These are phyloP conservation scores for Dactylellina cionopaga DNA, from an alignment of 2,329 filamentous ascomycete genomes.

Conservation along the genomic window DNA sequence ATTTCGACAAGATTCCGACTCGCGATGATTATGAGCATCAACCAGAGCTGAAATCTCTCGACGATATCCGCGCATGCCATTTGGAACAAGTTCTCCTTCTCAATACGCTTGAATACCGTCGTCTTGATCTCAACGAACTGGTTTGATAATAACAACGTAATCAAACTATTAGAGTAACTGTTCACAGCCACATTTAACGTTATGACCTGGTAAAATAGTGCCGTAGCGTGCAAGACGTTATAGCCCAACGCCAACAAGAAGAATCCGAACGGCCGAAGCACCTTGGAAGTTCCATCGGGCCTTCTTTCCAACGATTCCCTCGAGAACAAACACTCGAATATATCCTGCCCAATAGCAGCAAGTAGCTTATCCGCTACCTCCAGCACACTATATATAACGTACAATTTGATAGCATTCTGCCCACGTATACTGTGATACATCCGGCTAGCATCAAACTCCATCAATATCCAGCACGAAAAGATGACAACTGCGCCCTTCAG, in stretches of 20 bases:
- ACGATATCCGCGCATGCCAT: constrained; percentile 96
- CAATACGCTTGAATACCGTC: constrained; percentile 97
- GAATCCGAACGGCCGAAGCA: constrained; percentile 88
- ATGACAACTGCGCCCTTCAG: constrained; percentile 90
- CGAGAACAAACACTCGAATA: constrained; percentile 94
- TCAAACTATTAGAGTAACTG: constrained; percentile 93
- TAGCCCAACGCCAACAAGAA: constrained; percentile 87
- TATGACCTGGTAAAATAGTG: constrained; percentile 96
- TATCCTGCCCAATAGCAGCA: constrained; percentile 91
- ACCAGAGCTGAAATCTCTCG: constrained; percentile 95
- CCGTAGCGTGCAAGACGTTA: constrained; percentile 85
- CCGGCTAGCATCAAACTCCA: constrained; percentile 91
- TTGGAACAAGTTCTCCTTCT: constrained; percentile 97
- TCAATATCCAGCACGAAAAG: constrained; percentile 82
- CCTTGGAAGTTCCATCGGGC: constrained; percentile 86
- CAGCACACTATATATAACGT: constrained; percentile 97
- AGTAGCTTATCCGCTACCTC: constrained; percentile 90
- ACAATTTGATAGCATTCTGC: constrained; percentile 96
- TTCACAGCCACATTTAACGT: constrained; percentile 98
- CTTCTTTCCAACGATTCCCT: constrained; percentile 90
- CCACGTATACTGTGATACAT: constrained; percentile 99
- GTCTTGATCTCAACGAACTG: constrained; percentile 99
- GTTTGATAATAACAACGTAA: constrained; percentile 92
- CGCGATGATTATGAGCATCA: constrained; percentile 96
- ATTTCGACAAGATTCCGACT: constrained; percentile 96